Evolutionary conservation across 208 protist genomes (phyloP).

Genomic region (Blechomonas ayalai): DNA sequence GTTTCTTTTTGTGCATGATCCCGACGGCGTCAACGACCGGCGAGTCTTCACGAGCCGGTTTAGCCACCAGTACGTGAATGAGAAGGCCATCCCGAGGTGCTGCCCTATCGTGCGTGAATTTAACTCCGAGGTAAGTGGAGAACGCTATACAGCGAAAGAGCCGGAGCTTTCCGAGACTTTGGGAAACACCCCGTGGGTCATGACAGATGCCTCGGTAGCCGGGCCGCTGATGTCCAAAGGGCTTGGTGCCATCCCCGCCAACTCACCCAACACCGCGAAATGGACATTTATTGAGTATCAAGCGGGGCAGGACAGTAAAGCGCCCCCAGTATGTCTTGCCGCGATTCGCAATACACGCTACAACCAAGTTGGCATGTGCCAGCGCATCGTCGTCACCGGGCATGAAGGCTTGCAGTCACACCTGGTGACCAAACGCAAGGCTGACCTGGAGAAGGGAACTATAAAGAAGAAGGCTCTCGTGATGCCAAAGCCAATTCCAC

Average conservation of each 20-base stretch:
- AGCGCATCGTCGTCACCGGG: conserved; percentile 52
- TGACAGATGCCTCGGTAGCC: conserved; percentile 46
- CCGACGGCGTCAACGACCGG: conserved; percentile 44
- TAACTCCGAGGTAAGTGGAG: conserved; percentile 41
- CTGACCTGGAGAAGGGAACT: conserved; percentile 18
- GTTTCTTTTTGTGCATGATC: conserved; percentile 73
- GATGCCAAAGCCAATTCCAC: conserved; percentile 21
- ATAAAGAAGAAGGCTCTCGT: conserved; percentile 26
- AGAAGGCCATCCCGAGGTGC: conserved; percentile 46
- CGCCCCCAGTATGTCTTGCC: conserved; percentile 29
- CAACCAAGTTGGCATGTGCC: conserved; percentile 57
- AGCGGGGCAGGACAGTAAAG: conserved; percentile 13
- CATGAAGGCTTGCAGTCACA: conserved; percentile 28
- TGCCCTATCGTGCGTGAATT: conserved; percentile 51
- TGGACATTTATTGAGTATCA: conserved; percentile 83
- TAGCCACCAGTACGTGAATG: conserved; percentile 56
- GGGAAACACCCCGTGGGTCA: conserved; percentile 28
- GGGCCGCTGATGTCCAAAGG: conserved; percentile 47
- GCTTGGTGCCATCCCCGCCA: conserved; percentile 37
- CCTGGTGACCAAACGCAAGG: conserved; percentile 17
- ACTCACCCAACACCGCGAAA: conserved; percentile 61
- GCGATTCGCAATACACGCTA: conserved; percentile 66
- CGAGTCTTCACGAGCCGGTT: conserved; percentile 45
- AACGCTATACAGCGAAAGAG: conserved; percentile 27
- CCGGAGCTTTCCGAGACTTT: conserved; percentile 26